Evolutionary conservation across 2,329 filamentous ascomycete species (phyloP).

Genomic region (Alternaria sp.): DNA sequence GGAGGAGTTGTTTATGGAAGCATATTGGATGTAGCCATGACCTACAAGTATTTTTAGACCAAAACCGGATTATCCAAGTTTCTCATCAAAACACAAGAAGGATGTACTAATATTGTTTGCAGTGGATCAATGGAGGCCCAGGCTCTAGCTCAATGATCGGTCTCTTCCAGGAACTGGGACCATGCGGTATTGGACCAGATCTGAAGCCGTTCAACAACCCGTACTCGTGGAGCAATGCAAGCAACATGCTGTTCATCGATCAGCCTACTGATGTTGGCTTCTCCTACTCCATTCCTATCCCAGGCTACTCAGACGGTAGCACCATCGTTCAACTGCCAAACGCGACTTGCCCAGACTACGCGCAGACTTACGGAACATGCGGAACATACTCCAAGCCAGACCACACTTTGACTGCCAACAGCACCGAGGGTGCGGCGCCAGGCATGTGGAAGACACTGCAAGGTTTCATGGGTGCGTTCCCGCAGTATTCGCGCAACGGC

Average conservation of each 20-base stretch:
- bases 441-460: conserved; percentile 69
- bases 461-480: conserved; percentile 70
- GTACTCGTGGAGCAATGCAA: conserved; percentile 69
- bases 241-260: conserved; percentile 75
- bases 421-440: conserved; percentile 62
- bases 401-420: conserved; percentile 60
- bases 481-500: conserved; percentile 53
- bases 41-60: too few relatives aligned
- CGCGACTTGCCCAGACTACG: conserved; percentile 61
- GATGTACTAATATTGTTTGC: not conserved
- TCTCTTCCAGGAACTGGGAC: conserved; percentile 61
- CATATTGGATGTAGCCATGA: too few relatives aligned
- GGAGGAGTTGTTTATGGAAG: too few relatives aligned
- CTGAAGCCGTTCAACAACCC: conserved; percentile 65
- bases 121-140: conserved; percentile 66
- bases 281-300: conserved; percentile 60
- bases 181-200: conserved; percentile 60
- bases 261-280: conserved; percentile 69
- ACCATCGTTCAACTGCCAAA: conserved; percentile 57
- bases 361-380: conserved; percentile 53
- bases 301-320: conserved; percentile 49
- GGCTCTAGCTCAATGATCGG: conserved; percentile 67
- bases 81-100: not conserved
- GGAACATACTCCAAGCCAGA: conserved; percentile 65
- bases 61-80: too few relatives aligned